Percentiles rank a stretch among this genome's conserved stretches.
Evolutionary conservation across 2,329 filamentous ascomycete species (phyloP).

Genomic region (Didymella keratinophila): DNA sequence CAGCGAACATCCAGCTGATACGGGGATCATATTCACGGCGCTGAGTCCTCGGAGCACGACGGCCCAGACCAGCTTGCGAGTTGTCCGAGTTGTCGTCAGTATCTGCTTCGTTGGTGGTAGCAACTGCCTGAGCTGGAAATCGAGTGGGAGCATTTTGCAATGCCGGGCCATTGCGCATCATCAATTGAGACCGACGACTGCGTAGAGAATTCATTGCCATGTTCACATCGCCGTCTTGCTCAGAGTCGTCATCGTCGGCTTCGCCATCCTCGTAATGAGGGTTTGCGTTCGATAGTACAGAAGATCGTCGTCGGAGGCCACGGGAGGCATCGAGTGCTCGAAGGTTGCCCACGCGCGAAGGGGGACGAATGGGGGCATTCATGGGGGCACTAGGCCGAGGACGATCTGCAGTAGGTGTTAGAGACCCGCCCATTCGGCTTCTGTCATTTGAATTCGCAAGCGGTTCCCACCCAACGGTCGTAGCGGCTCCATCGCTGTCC

Average conservation of each 20-base stretch:
- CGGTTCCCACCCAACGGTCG: constrained; percentile 57
- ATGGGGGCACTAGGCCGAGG: constrained; percentile 51
- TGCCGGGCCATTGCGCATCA: constrained; percentile 42
- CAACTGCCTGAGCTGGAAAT: constrained; percentile 37
- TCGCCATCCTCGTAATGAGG: constrained; percentile 53
- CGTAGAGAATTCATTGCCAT: constrained; percentile 49
- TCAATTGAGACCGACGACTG: constrained; percentile 45
- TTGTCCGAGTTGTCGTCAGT: constrained; percentile 52
- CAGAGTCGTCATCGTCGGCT: constrained; percentile 54
- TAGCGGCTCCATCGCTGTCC: constrained; percentile 54
- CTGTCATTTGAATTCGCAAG: constrained; percentile 56
- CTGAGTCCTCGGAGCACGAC: constrained; percentile 33
- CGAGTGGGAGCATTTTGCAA: constrained; percentile 34
- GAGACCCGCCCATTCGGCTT: constrained; percentile 55
- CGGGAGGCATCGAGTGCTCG: constrained; percentile 47
- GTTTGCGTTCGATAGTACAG: constrained; percentile 46
- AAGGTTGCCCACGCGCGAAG: constrained; percentile 47
- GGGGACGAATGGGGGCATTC: constrained; percentile 50
- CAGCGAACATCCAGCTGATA: constrained; percentile 53
- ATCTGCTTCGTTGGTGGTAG: constrained; percentile 42
- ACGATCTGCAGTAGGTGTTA: constrained; percentile 58
- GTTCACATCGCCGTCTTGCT: constrained; percentile 49
- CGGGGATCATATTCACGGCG: constrained; percentile 51
- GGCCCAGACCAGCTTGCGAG: constrained; percentile 42
- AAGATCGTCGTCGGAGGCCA: constrained; percentile 50